A percentile compares a stretch with the other conserved stretches of the same genome.
Evolutionary conservation across 768 basidiomycete species (phyloP).

Genomic region (Rossbeevera mucosa): DNA sequence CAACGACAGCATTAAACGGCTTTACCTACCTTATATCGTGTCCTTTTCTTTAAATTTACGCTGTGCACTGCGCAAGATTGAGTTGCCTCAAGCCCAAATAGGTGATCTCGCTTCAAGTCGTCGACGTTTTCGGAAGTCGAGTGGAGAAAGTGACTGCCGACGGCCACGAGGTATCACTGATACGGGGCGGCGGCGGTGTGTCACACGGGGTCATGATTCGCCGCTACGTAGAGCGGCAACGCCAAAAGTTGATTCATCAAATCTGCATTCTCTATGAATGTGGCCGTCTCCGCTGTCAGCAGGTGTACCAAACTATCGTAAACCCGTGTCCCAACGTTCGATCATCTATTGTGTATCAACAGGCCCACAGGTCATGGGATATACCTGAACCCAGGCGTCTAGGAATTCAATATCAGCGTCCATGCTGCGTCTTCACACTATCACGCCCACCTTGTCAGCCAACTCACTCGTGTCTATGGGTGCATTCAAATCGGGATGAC

Average conservation of each 20-base stretch:
- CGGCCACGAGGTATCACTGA: no score
- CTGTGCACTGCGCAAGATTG: no score
- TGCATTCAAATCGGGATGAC: slow-evolving; percentile 41
- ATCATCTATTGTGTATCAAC: background rate
- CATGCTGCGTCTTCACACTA: no score
- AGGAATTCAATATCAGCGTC: background rate
- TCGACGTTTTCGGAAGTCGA: no score
- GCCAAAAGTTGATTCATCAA: background rate
- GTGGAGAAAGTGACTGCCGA: no score
- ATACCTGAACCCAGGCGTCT: slow-evolving; percentile 21
- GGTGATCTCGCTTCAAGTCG: no score
- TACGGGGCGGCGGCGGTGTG: no score
- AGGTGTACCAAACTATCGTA: background rate
- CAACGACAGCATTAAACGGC: background rate
- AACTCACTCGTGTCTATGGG: slow-evolving; percentile 58
- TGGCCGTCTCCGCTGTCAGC: background rate
- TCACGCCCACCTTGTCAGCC: slow-evolving; percentile 55
- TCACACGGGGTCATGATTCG: background rate
- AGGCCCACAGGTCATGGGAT: slow-evolving; percentile 10
- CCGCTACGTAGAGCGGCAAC: background rate
- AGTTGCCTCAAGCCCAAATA: no score
- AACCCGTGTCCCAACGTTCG: background rate
- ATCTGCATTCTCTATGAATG: background rate
- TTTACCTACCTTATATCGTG: no score
- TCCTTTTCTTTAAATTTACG: no score